A percentile compares a stretch with the other conserved stretches of the same genome.
Conservation (phyloP, 441 rosid genomes). For the Kokia cookei region DNA sequence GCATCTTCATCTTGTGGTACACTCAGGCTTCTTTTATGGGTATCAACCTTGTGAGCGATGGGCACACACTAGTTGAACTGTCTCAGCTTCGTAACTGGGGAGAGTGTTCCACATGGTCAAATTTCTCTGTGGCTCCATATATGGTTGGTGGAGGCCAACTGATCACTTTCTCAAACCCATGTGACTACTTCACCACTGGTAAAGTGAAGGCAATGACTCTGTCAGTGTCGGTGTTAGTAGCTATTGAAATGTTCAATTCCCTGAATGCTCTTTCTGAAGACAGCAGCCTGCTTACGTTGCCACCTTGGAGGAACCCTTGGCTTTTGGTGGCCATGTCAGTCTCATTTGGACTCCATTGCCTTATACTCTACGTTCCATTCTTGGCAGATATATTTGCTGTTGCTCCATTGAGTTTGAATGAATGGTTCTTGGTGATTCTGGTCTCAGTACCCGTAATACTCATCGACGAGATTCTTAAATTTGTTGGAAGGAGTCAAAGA, state of each 20-base stretch:
- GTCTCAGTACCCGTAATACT: constrained; percentile 76
- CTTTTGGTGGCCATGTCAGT: constrained; percentile 78
- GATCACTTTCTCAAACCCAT: constrained; percentile 52
- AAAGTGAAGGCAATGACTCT: constrained; percentile 86
- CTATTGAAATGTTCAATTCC: constrained; percentile 91
- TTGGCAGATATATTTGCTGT: constrained; percentile 67
- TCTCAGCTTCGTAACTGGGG: constrained; percentile 77
- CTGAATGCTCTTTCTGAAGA: constrained; percentile 86
- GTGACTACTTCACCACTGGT: constrained; percentile 76
- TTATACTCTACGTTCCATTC: constrained; percentile 78
- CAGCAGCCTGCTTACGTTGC: constrained; percentile 70
- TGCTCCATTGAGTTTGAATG: constrained; percentile 69
- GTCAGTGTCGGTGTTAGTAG: constrained; percentile 83
- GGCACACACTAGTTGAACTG: constrained; percentile 63
- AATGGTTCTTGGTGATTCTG: constrained; percentile 70
- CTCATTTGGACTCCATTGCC: constrained; percentile 73
- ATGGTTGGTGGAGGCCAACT: constrained; percentile 39
- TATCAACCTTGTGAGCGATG: constrained; percentile 58
- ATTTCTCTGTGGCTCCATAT: constrained; percentile 61
- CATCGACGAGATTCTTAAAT: constrained; percentile 69
- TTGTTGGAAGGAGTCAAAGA: constrained; percentile 45
- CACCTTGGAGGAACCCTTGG: constrained; percentile 95
- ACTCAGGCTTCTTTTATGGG: constrained; percentile 76
- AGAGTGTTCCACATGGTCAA: constrained; percentile 68
- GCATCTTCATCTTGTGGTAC: constrained; percentile 80